phyloP scores from a whole-genome alignment of 371 early-diverging fungal species.

The Encephalitozoon cuniculi region DNA sequence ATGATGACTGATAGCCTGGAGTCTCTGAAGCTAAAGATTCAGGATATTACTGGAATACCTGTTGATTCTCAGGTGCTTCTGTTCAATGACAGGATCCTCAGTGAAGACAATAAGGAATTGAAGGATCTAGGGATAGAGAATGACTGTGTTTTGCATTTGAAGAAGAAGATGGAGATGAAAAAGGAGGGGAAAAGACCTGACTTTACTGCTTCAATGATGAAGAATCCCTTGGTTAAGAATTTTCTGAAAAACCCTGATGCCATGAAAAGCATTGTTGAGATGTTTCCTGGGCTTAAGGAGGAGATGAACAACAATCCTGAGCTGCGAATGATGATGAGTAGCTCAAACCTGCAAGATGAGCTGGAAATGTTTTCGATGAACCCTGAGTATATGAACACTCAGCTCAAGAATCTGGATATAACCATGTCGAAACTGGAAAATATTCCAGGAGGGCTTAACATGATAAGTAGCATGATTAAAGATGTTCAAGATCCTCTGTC shows the following conservation, averaged over 20 bases:
- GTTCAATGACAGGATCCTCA: conserved; percentile 42
- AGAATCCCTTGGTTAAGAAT: conserved; percentile 55
- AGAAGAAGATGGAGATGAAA: conserved; percentile 20
- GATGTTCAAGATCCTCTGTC: conserved; percentile 56
- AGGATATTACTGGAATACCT: conserved; percentile 26
- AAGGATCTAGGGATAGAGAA: conserved; percentile 33
- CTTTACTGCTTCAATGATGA: conserved; percentile 15
- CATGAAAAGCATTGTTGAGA: conserved; percentile 56
- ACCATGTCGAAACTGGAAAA: conserved; percentile 61
- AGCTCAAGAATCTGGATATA: conserved; percentile 60
- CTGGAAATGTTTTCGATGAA: conserved; percentile 55
- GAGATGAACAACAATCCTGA: conserved; percentile 50
- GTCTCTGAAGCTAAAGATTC: conserved; percentile 49
- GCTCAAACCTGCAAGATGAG: conserved; percentile 54
- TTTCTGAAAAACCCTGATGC: conserved; percentile 56
- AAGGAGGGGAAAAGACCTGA: not conserved
- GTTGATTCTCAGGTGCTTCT: conserved; percentile 26
- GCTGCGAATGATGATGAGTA: conserved; percentile 55
- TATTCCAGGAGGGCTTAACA: conserved; percentile 61
- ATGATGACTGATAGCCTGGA: conserved; percentile 37
- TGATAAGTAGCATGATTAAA: conserved; percentile 59
- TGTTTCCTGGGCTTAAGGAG: conserved; percentile 58
- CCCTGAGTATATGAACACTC: conserved; percentile 59
- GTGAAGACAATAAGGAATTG: conserved; percentile 40
- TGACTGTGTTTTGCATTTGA: conserved; percentile 32